phyloP scores from a whole-genome alignment of 495 filamentous ascomycete genomes.

The Tuber brumale region DNA sequence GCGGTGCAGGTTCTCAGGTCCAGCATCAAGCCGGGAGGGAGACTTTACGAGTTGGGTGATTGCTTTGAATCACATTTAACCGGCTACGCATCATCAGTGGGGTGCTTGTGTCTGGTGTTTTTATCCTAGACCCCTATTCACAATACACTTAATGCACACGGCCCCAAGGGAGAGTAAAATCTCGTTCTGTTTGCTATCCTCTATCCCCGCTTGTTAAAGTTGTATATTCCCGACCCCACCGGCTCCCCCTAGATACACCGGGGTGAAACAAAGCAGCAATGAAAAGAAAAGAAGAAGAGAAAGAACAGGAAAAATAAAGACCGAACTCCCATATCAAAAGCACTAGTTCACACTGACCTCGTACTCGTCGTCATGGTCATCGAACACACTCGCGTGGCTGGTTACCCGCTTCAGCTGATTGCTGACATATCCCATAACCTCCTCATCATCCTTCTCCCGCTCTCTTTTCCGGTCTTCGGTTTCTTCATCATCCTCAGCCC shows the following conservation, averaged over 20 bases:
- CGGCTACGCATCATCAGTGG: not conserved
- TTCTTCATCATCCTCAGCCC: conserved; percentile 46
- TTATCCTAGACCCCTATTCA: not conserved
- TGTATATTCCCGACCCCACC: not conserved
- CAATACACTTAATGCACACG: not conserved
- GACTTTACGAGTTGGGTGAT: conserved; percentile 1
- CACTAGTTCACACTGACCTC: conserved; percentile 39
- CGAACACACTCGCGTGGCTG: conserved; percentile 49
- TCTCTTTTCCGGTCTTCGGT: conserved; percentile 42
- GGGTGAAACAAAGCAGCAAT: not conserved
- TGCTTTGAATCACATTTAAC: not conserved
- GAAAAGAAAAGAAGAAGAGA: not conserved
- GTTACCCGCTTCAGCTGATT: conserved; percentile 61
- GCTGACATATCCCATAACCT: conserved; percentile 64
- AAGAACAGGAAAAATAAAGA: not conserved
- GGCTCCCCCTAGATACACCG: not conserved
- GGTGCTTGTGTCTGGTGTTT: not conserved
- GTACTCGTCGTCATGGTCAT: conserved; percentile 55
- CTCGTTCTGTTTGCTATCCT: not conserved
- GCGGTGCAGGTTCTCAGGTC: not conserved
- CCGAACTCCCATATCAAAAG: not conserved
- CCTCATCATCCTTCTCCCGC: conserved; percentile 54
- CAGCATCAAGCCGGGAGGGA: not conserved
- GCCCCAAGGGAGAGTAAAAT: not conserved
- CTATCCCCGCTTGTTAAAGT: not conserved